Percentiles rank a stretch among this genome's conserved stretches.
phyloP scores from a whole-genome alignment of 768 basidiomycete genomes.

The Russula ochroleuca region DNA sequence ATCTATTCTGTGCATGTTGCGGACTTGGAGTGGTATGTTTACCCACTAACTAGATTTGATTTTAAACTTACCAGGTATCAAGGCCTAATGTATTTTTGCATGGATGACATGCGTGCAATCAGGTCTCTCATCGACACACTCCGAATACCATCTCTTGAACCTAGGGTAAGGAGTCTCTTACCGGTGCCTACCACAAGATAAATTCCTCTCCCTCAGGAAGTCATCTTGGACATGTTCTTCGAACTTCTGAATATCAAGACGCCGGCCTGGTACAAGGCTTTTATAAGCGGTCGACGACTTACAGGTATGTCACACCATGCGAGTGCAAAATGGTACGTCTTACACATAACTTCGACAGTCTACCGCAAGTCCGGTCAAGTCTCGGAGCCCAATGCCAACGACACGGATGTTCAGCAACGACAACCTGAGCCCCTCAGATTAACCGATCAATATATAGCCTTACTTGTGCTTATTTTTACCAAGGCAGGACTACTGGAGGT shows the following conservation, averaged over 20 bases:
- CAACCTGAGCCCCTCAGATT: slow-evolving; percentile 64
- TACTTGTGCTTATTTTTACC: slow-evolving; percentile 78
- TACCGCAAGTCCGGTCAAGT: slow-evolving; percentile 31
- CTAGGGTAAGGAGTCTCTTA: slow-evolving; percentile 53
- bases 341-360: slow-evolving; percentile 49
- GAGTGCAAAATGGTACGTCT: neutral
- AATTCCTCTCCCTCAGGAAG: slow-evolving; percentile 54
- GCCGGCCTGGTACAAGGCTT: slow-evolving; percentile 90
- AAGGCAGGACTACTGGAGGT: slow-evolving; percentile 90
- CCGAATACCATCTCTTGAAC: slow-evolving; percentile 81
- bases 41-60: neutral
- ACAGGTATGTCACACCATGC: slow-evolving; percentile 56
- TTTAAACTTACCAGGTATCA: neutral
- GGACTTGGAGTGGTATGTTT: slow-evolving; percentile 87
- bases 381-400: slow-evolving; percentile 26
- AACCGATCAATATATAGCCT: slow-evolving; percentile 88
- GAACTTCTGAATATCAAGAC: slow-evolving; percentile 87
- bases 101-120: slow-evolving; percentile 83
- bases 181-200: neutral
- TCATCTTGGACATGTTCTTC: slow-evolving; percentile 91
- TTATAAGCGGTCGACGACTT: slow-evolving; percentile 81
- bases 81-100: slow-evolving; percentile 92
- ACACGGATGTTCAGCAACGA: slow-evolving; percentile 36
- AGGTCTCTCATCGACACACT: slow-evolving; percentile 80
- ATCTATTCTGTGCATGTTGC: slow-evolving; percentile 77